Percentiles rank a stretch among this genome's conserved stretches.
phyloP scores from a whole-genome alignment of 345 rosid genomes.

The Eucalyptus tenuipes region DNA sequence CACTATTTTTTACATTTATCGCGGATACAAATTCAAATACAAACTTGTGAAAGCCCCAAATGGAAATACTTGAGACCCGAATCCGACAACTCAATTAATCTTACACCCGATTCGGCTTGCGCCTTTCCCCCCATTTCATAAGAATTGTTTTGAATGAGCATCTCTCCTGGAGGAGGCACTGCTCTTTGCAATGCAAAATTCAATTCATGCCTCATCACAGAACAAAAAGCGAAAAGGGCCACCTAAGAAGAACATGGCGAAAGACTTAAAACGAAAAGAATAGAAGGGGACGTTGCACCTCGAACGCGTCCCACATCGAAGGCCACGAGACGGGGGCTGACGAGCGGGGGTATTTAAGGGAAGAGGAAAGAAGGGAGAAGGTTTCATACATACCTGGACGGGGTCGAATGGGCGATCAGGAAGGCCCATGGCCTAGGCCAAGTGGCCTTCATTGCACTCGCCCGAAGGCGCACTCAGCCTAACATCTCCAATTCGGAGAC shows the following conservation, averaged over 20 bases:
- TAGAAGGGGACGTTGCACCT: background rate
- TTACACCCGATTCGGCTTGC: background rate
- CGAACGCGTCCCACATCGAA: background rate
- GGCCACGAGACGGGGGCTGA: background rate
- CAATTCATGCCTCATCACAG: background rate
- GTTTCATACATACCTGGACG: conserved; percentile 12
- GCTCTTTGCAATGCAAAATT: background rate
- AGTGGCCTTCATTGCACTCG: conserved; percentile 9
- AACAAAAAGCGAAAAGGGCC: background rate
- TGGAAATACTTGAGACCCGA: accelerated
- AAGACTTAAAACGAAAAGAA: background rate
- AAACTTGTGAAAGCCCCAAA: accelerated
- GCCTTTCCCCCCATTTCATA: background rate
- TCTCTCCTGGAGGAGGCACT: accelerated
- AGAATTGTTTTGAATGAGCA: background rate
- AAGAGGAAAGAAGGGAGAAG: background rate
- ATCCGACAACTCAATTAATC: background rate
- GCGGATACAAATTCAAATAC: background rate
- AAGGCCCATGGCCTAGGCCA: background rate
- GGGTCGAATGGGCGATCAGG: conserved; percentile 11
- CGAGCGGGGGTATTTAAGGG: background rate
- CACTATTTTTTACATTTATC: background rate
- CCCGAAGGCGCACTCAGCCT: conserved; percentile 1
- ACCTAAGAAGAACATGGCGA: background rate
- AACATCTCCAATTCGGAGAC: conserved; percentile 8